A percentile compares a stretch with the other conserved stretches of the same genome.
phyloP scores from a whole-genome alignment of 257 asterid genomes.

The Salvia rosmarinus region DNA sequence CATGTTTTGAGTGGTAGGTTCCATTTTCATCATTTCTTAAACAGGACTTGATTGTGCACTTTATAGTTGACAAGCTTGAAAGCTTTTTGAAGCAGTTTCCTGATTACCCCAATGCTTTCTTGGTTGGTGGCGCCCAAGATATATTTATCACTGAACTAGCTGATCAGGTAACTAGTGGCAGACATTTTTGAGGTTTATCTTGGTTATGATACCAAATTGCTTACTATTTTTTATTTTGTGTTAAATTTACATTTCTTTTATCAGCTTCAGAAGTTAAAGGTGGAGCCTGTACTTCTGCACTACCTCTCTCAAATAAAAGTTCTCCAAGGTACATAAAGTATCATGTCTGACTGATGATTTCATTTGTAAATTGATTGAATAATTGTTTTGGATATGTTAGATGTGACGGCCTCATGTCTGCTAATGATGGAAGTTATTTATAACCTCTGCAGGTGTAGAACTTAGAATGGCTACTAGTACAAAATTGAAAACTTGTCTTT shows the following conservation, averaged over 20 bases:
- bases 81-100: slow-evolving; percentile 80
- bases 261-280: slow-evolving; percentile 94
- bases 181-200: slow-evolving; percentile 34
- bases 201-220: slow-evolving; percentile 41
- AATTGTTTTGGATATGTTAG: background rate
- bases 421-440: background rate
- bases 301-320: slow-evolving; percentile 77
- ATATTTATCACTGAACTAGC: slow-evolving; percentile 79
- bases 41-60: slow-evolving; percentile 31
- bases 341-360: slow-evolving; percentile 17
- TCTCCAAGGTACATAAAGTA: slow-evolving; percentile 70
- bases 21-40: slow-evolving; percentile 26
- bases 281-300: slow-evolving; percentile 94
- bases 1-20: slow-evolving; percentile 16
- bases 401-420: slow-evolving; percentile 5
- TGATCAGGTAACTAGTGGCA: slow-evolving; percentile 70
- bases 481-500: slow-evolving; percentile 83
- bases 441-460: slow-evolving; percentile 66
- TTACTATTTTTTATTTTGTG: background rate
- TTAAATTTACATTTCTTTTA: slow-evolving; percentile 34
- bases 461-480: slow-evolving; percentile 89
- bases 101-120: slow-evolving; percentile 87
- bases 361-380: slow-evolving; percentile 3
- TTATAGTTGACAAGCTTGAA: slow-evolving; percentile 74
- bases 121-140: slow-evolving; percentile 78